Conservation (phyloP, 805 yeast species). For the Candida sonorensis region DNA sequence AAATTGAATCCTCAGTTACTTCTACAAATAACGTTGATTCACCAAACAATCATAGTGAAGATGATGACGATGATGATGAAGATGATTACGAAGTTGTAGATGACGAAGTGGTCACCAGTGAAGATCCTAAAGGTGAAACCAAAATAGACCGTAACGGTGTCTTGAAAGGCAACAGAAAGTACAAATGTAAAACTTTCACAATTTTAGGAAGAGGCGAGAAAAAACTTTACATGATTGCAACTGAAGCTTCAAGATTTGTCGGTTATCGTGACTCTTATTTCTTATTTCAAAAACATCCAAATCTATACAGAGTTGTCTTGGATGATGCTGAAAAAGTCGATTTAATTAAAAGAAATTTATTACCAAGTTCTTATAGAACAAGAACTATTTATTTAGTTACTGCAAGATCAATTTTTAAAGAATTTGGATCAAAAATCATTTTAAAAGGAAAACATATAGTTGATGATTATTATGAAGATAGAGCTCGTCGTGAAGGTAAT, state of each 20-base stretch:
- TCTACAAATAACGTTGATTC: no score
- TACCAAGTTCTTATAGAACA: slow-evolving; percentile 88
- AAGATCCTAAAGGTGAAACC: slow-evolving; percentile 70
- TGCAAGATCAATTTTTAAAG: slow-evolving; percentile 82
- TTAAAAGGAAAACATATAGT: slow-evolving; percentile 70
- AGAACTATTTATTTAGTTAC: slow-evolving; percentile 85
- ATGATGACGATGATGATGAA: slow-evolving; percentile 56
- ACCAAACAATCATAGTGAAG: no score
- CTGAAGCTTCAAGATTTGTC: slow-evolving; percentile 93
- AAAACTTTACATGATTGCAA: slow-evolving; percentile 82
- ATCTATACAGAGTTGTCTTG: slow-evolving; percentile 66
- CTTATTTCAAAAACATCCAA: slow-evolving; percentile 78
- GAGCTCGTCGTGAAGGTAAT: slow-evolving; percentile 50
- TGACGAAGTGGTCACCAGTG: slow-evolving; percentile 74
- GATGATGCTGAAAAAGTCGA: slow-evolving; percentile 76
- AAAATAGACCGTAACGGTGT: slow-evolving; percentile 67
- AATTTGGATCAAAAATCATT: slow-evolving; percentile 83
- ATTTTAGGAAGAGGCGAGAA: slow-evolving; percentile 58
- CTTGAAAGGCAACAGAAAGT: slow-evolving; percentile 66
- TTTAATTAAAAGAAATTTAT: slow-evolving; percentile 68
- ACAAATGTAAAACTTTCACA: slow-evolving; percentile 63
- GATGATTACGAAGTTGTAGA: slow-evolving; percentile 53
- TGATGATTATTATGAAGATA: slow-evolving; percentile 84
- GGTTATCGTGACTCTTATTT: slow-evolving; percentile 91
- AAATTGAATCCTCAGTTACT: no score